A percentile compares a stretch with the other conserved stretches of the same genome.
phyloP scores from a whole-genome alignment of 1,139 yeast species.

The Hansenula anomala region DNA sequence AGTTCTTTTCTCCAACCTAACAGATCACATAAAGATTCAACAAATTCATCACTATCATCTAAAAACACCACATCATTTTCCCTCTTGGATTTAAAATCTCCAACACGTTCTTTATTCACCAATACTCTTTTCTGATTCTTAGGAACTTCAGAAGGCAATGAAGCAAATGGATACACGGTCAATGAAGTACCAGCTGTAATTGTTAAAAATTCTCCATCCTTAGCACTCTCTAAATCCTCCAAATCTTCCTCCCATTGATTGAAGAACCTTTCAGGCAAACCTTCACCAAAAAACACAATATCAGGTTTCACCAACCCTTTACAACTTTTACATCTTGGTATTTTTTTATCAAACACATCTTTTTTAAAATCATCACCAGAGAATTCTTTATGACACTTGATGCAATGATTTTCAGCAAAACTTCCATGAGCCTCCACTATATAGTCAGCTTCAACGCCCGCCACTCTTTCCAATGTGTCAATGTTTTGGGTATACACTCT shows the following conservation, averaged over 20 bases:
- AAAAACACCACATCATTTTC: constrained; percentile 54
- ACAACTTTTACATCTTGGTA: constrained; percentile 53
- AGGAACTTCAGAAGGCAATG: constrained; percentile 64
- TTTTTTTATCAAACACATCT: constrained; percentile 34
- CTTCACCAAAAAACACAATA: constrained; percentile 90
- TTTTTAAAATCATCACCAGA: constrained; percentile 42
- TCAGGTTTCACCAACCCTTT: constrained; percentile 83
- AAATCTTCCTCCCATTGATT: constrained; percentile 63
- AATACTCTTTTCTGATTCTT: constrained; percentile 50
- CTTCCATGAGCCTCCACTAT: constrained; percentile 95
- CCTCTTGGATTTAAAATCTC: constrained; percentile 55
- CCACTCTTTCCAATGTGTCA: constrained; percentile 83
- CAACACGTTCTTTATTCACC: constrained; percentile 73
- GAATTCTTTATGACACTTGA: constrained; percentile 62
- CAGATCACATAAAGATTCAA: constrained; percentile 42
- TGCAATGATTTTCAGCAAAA: constrained; percentile 80
- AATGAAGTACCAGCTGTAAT: constrained; percentile 91
- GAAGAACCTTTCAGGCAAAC: constrained; percentile 66
- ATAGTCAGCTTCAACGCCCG: constrained; percentile 62
- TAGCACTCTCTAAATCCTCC: constrained; percentile 16
- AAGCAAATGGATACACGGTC: constrained; percentile 86
- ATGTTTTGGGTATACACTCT: constrained; percentile 90
- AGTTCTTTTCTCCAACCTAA: constrained; percentile 66
- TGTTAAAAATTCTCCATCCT: constrained; percentile 56
- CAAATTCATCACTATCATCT: constrained; percentile 62